These are phyloP conservation scores for Bidens hawaiensis DNA, from an alignment of 140 eudicot genomes.

Conservation along the genomic window DNA sequence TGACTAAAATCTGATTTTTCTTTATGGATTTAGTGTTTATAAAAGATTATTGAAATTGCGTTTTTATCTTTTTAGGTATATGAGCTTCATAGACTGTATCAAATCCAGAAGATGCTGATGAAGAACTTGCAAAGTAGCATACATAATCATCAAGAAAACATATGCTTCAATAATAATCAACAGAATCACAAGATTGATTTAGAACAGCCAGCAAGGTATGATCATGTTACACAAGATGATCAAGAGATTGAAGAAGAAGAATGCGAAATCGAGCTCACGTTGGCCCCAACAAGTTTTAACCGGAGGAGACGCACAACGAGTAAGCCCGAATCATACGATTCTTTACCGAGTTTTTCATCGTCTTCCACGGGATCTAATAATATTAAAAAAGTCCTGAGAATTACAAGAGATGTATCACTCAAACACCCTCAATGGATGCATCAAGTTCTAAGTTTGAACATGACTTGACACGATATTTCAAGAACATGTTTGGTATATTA, in stretches of 20 bases:
- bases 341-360: constrained; percentile 68
- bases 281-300: constrained; percentile 64
- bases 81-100: constrained; percentile 67
- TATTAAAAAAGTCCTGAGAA: constrained; percentile 28
- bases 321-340: constrained; percentile 44
- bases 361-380: constrained; percentile 68
- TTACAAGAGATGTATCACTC: constrained; percentile 40
- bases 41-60: neutral
- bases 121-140: constrained; percentile 36
- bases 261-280: constrained; percentile 70
- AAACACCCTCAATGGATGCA: constrained; percentile 69
- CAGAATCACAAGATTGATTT: constrained; percentile 23
- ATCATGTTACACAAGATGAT: constrained; percentile 14
- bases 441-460: constrained; percentile 71
- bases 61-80: constrained; percentile 3
- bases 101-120: constrained; percentile 79
- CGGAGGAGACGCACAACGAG: constrained; percentile 32
- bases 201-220: constrained; percentile 37
- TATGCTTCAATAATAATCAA: constrained; percentile 18
- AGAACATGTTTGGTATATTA: constrained; percentile 31
- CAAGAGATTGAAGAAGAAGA: constrained; percentile 48
- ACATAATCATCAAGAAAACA: constrained; percentile 27
- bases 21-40: neutral
- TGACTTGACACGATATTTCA: constrained; percentile 39
- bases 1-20: neutral